Conservation (phyloP, 2,329 filamentous ascomycete genomes). For the Fusarium sterilihyphosum region DNA sequence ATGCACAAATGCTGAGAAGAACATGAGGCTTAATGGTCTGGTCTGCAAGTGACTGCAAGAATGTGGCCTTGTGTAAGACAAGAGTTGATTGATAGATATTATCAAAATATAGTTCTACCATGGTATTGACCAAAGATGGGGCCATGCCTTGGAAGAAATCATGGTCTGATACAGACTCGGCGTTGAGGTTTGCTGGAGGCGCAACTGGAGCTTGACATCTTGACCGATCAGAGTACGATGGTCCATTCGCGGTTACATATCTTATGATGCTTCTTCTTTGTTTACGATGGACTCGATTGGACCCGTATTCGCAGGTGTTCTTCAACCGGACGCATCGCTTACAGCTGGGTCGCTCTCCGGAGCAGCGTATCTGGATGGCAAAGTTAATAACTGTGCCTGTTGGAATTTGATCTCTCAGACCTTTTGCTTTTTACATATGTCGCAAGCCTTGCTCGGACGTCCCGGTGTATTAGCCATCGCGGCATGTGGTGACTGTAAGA, state of each 20-base stretch:
- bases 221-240: too few relatives aligned
- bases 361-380: slow-evolving; percentile 26
- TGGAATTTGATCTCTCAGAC: neutral
- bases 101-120: slow-evolving; percentile 21
- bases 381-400: neutral
- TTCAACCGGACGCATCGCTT: slow-evolving; percentile 20
- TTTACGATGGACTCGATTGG: fast-evolving
- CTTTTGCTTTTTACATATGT: slow-evolving; percentile 33
- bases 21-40: neutral
- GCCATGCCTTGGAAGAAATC: neutral
- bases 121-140: neutral
- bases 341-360: slow-evolving; percentile 28
- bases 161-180: neutral
- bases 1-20: slow-evolving; percentile 25
- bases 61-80: neutral
- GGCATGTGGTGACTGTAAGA: fast-evolving
- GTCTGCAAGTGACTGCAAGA: neutral
- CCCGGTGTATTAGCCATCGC: neutral
- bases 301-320: neutral
- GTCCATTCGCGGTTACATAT: fast-evolving
- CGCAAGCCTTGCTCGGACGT: slow-evolving; percentile 28
- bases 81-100: slow-evolving; percentile 32
- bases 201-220: too few relatives aligned
- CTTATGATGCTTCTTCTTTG: too few relatives aligned
- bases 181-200: fast-evolving